Conservation (phyloP, 2,329 filamentous ascomycete genomes). For the Nemania serpens region DNA sequence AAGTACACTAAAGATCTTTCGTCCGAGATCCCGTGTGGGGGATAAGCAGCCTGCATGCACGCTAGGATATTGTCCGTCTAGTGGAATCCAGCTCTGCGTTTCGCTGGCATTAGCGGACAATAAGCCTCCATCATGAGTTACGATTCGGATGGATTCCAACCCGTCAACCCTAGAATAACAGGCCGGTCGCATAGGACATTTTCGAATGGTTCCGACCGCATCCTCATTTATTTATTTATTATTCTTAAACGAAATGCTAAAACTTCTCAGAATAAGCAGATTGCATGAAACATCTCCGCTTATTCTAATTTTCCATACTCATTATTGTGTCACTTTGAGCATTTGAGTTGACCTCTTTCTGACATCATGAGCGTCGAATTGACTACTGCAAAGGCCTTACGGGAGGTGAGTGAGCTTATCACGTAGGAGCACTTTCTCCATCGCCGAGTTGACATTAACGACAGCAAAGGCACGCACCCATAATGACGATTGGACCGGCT, state of each 20-base stretch:
- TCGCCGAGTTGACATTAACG: not conserved
- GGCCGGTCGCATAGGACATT: not conserved
- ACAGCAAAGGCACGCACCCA: conserved; percentile 27
- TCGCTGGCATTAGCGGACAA: conserved; percentile 4
- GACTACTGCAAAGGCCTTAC: conserved; percentile 27
- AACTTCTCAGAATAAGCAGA: conserved; percentile 29
- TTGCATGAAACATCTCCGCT: conserved; percentile 22
- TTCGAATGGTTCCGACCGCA: not conserved
- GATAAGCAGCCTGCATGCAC: conserved; percentile 35
- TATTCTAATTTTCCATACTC: not conserved
- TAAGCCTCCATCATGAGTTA: not conserved
- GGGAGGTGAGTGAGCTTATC: conserved; percentile 25
- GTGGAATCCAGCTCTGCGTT: not conserved
- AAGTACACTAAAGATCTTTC: too few species aligned
- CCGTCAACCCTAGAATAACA: conserved; percentile 1
- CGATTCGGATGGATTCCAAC: conserved; percentile 17
- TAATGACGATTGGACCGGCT: conserved; percentile 45
- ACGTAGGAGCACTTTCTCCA: not conserved
- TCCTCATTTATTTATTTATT: too few species aligned
- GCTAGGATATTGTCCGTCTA: conserved; percentile 2
- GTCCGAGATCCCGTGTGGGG: conserved; percentile 24
- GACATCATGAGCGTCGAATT: conserved; percentile 20
- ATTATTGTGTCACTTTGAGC: not conserved
- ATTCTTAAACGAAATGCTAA: not conserved
- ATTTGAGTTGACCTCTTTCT: not conserved